Base-by-base conservation (phyloP, 2,329 filamentous ascomycete species). In the Huntiella omanensis region DNA sequence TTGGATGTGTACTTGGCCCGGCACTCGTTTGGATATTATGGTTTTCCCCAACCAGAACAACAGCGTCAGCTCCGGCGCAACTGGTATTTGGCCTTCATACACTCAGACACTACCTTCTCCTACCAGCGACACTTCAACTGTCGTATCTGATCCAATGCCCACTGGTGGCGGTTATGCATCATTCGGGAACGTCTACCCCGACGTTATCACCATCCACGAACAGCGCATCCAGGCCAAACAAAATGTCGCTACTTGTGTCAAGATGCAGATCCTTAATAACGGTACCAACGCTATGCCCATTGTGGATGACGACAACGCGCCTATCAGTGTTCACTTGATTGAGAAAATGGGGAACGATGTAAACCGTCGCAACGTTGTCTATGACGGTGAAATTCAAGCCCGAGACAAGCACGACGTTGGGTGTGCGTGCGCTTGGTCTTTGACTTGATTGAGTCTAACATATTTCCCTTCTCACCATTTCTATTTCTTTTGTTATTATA, bases 1-100 rank as follows among this genome's bases (percentile, higher is more conserved):
- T 1, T 77, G 73, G 73, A 63, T 76, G 16, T 77, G 73, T 54
- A 68, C 62, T 2, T 77, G 73, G 72, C 68, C 70, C 2, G 61
- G 65, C 22, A 74, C 70, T 1, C 60, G 64, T 2, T 60, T 76
- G 4, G 71, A 76, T 44, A 57, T 74, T 3, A 73, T 74, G 52
- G 69, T 77, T 36, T 77, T 74, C 51, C 64, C 70, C 1, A 59
- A 60, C 17, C 68, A 74, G 52, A 72, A 69, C 53, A 64, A 61
- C 45, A 70, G 64, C 52, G 19, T 50, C 17, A 43, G 2, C 15
- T n/a, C 40, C 10, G 40, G 40, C 5, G 38, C 43, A 4, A 35
- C 45, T 6, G 35, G 28, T 7, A 33, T 45, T 11, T 48, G 42
- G 40, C 42, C 49, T 15, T 40, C 48, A 6, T 48, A 50, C 36